These are phyloP conservation scores for Vanrija pseudolonga DNA, from an alignment of 1,284 basidiomycete genomes.

Conservation along the genomic window DNA sequence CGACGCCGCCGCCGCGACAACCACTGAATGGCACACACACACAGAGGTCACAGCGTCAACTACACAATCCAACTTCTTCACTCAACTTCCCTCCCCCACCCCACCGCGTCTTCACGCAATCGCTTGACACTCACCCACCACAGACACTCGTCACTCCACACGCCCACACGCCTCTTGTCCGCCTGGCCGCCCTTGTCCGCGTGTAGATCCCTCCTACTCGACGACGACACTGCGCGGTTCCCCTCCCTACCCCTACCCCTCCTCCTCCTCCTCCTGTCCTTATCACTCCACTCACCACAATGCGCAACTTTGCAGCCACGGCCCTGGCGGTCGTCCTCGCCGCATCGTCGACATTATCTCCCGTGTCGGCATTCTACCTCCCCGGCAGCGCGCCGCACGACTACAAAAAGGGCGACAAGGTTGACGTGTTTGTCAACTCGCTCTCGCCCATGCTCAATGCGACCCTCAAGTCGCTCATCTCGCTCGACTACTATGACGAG, in stretches of 20 bases:
- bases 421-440: constrained; percentile 73
- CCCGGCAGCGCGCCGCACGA: constrained; percentile 73
- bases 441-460: constrained; percentile 81
- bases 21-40: too few species aligned
- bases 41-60: too few species aligned
- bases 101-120: too few species aligned
- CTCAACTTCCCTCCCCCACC: too few species aligned
- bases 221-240: too few species aligned
- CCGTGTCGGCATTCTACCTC: constrained; percentile 60
- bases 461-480: constrained; percentile 59
- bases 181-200: too few species aligned
- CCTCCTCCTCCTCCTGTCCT: background rate
- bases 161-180: too few species aligned
- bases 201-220: too few species aligned
- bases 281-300: constrained; percentile 7
- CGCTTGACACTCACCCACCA: too few species aligned
- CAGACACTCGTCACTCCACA: too few species aligned
- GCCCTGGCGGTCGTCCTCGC: constrained; percentile 15
- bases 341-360: constrained; percentile 5
- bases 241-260: background rate
- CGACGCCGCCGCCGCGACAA: too few species aligned
- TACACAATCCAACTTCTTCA: too few species aligned
- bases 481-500: constrained; percentile 36
- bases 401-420: constrained; percentile 65
- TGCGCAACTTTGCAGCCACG: constrained; percentile 14